These are phyloP conservation scores for Gyromitra esculenta DNA, from an alignment of 2,329 filamentous ascomycete species.

Conservation along the genomic window DNA sequence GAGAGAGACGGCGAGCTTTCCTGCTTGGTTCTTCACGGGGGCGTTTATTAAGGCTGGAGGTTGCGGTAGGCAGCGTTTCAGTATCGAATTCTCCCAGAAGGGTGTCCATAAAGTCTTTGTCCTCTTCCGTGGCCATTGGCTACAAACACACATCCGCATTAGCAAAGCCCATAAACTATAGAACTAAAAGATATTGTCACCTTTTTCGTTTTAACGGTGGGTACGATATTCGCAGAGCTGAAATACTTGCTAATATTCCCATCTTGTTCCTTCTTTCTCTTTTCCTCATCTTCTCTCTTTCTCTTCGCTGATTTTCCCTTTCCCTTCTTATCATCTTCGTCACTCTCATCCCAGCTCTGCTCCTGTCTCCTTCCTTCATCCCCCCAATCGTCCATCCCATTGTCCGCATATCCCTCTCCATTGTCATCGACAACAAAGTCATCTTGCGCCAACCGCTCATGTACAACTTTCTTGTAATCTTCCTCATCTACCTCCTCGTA, in stretches of 20 bases:
- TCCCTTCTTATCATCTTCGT: constrained; percentile 39
- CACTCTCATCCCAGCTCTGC: constrained; percentile 64
- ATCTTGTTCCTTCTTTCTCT: constrained; percentile 85
- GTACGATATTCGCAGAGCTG: constrained; percentile 72
- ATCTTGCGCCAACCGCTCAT: constrained; percentile 86
- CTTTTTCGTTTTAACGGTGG: constrained; percentile 78
- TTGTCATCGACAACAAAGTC: constrained; percentile 99
- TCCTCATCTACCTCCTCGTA: constrained; percentile 98
- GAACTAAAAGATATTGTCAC: constrained; percentile 4
- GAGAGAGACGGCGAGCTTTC: constrained; percentile 52
- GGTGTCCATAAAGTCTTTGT: constrained; percentile 85
- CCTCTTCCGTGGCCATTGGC: constrained; percentile 72
- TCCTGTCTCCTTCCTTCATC: constrained; percentile 78
- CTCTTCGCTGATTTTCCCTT: constrained; percentile 71
- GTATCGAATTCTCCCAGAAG: constrained; percentile 86
- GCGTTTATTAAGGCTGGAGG: constrained; percentile 31
- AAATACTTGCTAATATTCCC: constrained; percentile 96
- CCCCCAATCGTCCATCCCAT: constrained; percentile 94
- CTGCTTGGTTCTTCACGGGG: constrained; percentile 34
- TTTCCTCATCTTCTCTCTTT: constrained; percentile 85
- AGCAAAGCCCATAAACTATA: constrained; percentile 17
- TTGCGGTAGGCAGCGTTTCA: constrained; percentile 11
- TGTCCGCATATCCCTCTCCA: constrained; percentile 94
- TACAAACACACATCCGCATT: constrained; percentile 25
- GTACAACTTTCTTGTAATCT: constrained; percentile 94